Evolutionary conservation across 2,329 filamentous ascomycete species (phyloP), one percentile per base, ranked within the genome.

Genomic region (Epichloe sibirici): DNA sequence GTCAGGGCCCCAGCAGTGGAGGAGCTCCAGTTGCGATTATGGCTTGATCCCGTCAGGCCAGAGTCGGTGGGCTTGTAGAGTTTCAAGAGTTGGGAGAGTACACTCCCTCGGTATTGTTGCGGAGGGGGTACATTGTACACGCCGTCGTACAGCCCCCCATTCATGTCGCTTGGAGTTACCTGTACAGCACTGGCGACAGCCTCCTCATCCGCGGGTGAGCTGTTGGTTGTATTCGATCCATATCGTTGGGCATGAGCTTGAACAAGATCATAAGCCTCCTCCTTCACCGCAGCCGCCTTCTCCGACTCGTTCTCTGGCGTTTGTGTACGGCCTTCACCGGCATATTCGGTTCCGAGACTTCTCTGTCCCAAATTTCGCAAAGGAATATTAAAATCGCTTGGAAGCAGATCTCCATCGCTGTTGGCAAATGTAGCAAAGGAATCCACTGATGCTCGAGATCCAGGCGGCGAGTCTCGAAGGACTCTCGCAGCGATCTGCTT

Each of bases 71-170:
- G 66, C 45, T 73, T 73, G 59, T 75, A 74, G 11, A 75, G 67
- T 61, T 71, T 73, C 44, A 75, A 55, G 1, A 75, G 67, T 55
- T 74, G 71, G 5, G 72, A 71, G 5, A 75, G 62, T 1, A 75
- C 69, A 50, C 72, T 70, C 17, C 71, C 70, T 2, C 72, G 71
- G 48, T 73, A 73, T 28, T 72, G 63, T 37, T 65, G 56, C 0
- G 72, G 72, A 4, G 67, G 60, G 4, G 71, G 67, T 2, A 74
- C 66, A 31, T 66, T 65, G 42, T 72, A 68, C 4, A 73, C 62
- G 11, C 68, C 70, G 50, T 73, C 71, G 43, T 65, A 71, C 39
- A 66, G 64, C 11, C 68, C 70, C 15, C 69, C 67, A 51, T 71
- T 68, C 44, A 68, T 57, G 45, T 71, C 66, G 21, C 61, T 65